A percentile compares a stretch with the other conserved stretches of the same genome.
phyloP scores from a whole-genome alignment of 306 rosid genomes.

The Erythrophleum fordii region DNA sequence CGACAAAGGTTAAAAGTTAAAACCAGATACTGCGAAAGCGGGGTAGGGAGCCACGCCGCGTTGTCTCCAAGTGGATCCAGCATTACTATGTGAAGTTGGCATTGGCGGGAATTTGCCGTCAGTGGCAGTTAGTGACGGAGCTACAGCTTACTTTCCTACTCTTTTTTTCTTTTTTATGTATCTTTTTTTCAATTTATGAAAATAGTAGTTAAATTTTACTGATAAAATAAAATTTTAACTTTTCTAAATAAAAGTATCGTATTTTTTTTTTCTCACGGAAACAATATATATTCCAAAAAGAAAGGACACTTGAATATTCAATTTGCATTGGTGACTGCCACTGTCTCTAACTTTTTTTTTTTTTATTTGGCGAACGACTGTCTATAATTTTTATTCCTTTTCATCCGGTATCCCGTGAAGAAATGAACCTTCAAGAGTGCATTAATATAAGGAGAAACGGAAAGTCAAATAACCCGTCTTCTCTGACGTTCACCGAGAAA shows the following conservation, averaged over 20 bases:
- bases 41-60: slow-evolving; percentile 49
- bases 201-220: not conserved
- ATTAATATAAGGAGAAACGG: too few species aligned
- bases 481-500: not conserved
- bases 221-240: too few species aligned
- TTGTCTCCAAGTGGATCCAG: slow-evolving; percentile 23
- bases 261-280: not conserved
- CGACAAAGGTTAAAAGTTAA: not conserved
- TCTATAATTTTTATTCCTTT: too few species aligned
- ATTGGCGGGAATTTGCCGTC: slow-evolving; percentile 43
- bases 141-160: not conserved
- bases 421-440: too few species aligned
- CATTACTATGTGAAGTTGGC: not conserved
- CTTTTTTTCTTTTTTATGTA: not conserved
- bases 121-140: slow-evolving; percentile 24
- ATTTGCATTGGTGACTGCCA: too few species aligned
- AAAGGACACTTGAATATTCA: not conserved
- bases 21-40: not conserved
- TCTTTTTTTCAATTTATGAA: not conserved
- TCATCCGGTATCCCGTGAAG: too few species aligned
- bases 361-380: too few species aligned
- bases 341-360: too few species aligned
- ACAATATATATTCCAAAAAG: not conserved
- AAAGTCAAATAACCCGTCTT: not conserved
- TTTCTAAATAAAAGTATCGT: not conserved